Conservation (phyloP, 2,329 filamentous ascomycete species). For the Monosporascus sp. region DNA sequence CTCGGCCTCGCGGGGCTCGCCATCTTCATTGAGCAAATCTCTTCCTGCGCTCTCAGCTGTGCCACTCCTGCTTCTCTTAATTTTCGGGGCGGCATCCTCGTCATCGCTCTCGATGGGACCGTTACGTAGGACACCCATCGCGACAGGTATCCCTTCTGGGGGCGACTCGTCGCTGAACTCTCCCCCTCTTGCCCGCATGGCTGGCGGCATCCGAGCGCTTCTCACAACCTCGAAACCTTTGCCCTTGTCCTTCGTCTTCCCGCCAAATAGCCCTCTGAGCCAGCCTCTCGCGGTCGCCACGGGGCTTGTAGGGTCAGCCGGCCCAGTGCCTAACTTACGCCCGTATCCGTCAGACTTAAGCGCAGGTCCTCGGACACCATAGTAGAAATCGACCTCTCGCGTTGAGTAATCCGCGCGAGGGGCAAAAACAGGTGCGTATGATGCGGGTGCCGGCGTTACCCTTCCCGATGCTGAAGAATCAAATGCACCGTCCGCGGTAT, state of each 20-base stretch:
- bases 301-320: slow-evolving; percentile 87
- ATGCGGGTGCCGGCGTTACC: slow-evolving; percentile 37
- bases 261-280: slow-evolving; percentile 73
- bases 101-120: slow-evolving; percentile 63
- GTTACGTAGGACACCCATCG: slow-evolving; percentile 54
- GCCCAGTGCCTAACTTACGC: slow-evolving; percentile 84
- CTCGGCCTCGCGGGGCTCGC: slow-evolving; percentile 41
- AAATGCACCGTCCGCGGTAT: slow-evolving; percentile 34
- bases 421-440: slow-evolving; percentile 36
- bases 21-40: slow-evolving; percentile 42
- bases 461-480: slow-evolving; percentile 38
- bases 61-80: slow-evolving; percentile 22
- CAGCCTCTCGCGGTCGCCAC: slow-evolving; percentile 86
- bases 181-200: slow-evolving; percentile 54
- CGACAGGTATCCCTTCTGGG: slow-evolving; percentile 60
- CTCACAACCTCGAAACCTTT: slow-evolving; percentile 97
- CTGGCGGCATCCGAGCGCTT: slow-evolving; percentile 78
- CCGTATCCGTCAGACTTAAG: slow-evolving; percentile 76
- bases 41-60: slow-evolving; percentile 29
- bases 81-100: slow-evolving; percentile 37
- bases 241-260: slow-evolving; percentile 87
- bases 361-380: slow-evolving; percentile 83
- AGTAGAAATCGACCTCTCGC: slow-evolving; percentile 95
- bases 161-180: slow-evolving; percentile 62
- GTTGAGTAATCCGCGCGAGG: slow-evolving; percentile 82